phyloP scores from a whole-genome alignment of 371 early-diverging fungal species.

The Mortierella polycephala region DNA sequence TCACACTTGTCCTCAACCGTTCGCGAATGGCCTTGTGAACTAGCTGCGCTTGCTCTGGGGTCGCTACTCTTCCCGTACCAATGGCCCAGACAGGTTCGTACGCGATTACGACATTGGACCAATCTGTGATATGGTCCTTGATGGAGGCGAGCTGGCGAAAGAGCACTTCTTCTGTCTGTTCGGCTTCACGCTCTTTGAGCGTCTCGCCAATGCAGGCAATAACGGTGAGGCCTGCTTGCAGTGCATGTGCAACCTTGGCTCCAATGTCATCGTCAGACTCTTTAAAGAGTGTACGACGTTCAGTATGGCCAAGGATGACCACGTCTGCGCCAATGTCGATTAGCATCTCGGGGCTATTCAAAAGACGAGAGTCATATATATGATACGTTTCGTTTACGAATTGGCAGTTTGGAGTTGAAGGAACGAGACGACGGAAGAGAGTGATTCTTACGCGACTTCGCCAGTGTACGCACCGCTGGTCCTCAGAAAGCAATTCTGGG shows the following conservation, averaged over 20 bases:
- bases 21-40: constrained; percentile 90
- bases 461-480: constrained; percentile 97
- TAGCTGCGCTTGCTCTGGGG: constrained; percentile 96
- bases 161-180: constrained; percentile 85
- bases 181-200: constrained; percentile 90
- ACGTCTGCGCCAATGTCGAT: constrained; percentile 93
- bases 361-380: background rate
- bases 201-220: constrained; percentile 98
- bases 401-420: background rate
- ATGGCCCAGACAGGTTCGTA: constrained; percentile 99
- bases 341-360: constrained; percentile 86
- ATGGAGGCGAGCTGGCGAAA: constrained; percentile 89
- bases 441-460: constrained; percentile 80
- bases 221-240: constrained; percentile 88
- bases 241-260: constrained; percentile 88
- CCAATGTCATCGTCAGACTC: constrained; percentile 88
- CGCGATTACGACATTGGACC: constrained; percentile 95
- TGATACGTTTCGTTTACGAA: background rate
- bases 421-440: background rate
- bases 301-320: constrained; percentile 99
- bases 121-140: constrained; percentile 73
- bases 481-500: constrained; percentile 92
- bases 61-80: constrained; percentile 98
- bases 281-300: constrained; percentile 91
- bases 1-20: constrained; percentile 83